Conservation (phyloP, 2,329 filamentous ascomycete species). For the Xylaria sp. region DNA sequence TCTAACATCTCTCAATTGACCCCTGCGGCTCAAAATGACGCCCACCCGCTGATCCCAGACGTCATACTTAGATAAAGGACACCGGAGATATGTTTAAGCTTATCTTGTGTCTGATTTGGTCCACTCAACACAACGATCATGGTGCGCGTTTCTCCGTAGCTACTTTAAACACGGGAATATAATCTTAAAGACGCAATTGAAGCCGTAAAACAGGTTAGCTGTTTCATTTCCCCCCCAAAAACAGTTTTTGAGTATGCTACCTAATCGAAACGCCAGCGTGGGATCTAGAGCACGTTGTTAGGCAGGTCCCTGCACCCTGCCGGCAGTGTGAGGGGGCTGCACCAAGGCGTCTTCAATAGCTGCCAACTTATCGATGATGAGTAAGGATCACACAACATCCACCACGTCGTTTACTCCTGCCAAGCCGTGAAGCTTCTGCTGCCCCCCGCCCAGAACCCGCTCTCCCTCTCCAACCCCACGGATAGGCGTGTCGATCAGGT, state of each 20-base stretch:
- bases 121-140: not conserved
- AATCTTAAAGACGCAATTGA: not conserved
- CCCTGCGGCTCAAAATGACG: slow-evolving; percentile 24
- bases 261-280: too few species aligned
- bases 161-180: not conserved
- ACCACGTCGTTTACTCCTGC: slow-evolving; percentile 22
- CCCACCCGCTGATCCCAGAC: not conserved
- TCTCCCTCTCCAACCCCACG: slow-evolving; percentile 3
- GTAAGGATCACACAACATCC: too few species aligned
- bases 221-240: too few species aligned
- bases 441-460: too few species aligned
- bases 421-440: slow-evolving; percentile 9
- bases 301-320: too few species aligned
- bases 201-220: too few species aligned
- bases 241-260: too few species aligned
- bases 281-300: too few species aligned
- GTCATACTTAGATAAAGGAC: slow-evolving; percentile 3
- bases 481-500: not conserved
- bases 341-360: too few species aligned
- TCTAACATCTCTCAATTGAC: not conserved
- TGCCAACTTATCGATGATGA: too few species aligned
- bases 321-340: too few species aligned
- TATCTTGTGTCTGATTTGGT: slow-evolving; percentile 9
- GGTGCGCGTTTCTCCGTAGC: not conserved
- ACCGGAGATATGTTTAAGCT: slow-evolving; percentile 14